These are phyloP conservation scores for Bromus sterilis DNA, from an alignment of 176 grass and related monocot species.

Conservation along the genomic window DNA sequence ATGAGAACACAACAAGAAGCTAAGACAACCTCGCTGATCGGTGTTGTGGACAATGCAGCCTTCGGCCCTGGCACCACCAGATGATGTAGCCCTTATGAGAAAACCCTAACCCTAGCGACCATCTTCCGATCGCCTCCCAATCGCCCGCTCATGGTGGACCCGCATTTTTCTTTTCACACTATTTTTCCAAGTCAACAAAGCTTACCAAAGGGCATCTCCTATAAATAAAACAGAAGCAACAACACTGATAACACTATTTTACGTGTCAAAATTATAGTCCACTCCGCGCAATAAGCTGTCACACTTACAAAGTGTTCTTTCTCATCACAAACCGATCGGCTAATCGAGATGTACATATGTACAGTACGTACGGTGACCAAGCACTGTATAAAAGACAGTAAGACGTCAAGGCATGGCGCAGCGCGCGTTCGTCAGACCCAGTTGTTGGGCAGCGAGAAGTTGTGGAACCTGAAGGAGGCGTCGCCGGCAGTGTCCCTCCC, in stretches of 20 bases:
- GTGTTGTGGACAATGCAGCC: too few relatives aligned
- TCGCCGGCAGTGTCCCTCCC: conserved; percentile 82
- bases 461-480: conserved; percentile 72
- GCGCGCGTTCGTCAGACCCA: conserved; percentile 51
- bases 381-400: neutral
- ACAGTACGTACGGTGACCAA: neutral
- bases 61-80: too few relatives aligned
- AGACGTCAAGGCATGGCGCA: neutral
- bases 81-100: too few relatives aligned
- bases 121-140: too few relatives aligned
- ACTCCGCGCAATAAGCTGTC: neutral
- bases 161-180: too few relatives aligned
- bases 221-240: too few relatives aligned
- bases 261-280: conserved; percentile 22
- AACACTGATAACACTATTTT: neutral
- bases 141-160: too few relatives aligned
- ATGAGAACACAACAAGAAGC: too few relatives aligned
- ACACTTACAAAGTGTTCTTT: neutral
- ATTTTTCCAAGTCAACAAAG: too few relatives aligned
- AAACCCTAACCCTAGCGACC: too few relatives aligned
- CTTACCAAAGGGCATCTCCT: too few relatives aligned
- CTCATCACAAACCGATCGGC: neutral
- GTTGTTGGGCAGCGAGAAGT: conserved; percentile 77
- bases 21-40: too few relatives aligned
- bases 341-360: neutral